Evolutionary conservation across 2,329 filamentous ascomycete genomes (phyloP).

Genomic region (Phyllosticta citriasiana): DNA sequence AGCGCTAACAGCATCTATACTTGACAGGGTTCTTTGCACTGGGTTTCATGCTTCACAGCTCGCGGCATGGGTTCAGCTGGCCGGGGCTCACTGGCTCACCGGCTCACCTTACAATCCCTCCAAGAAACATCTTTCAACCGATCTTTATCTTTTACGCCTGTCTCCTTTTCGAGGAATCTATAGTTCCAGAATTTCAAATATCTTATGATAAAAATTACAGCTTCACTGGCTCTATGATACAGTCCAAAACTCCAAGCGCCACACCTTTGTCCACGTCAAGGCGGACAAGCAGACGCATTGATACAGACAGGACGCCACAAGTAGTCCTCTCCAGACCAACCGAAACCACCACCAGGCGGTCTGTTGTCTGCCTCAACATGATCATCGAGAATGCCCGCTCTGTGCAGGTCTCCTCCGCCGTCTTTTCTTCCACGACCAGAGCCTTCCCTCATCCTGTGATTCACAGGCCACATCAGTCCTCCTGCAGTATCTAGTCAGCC

Average conservation of each 20-base stretch:
- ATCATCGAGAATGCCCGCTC: background rate
- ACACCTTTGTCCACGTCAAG: background rate
- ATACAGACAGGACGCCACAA: constrained; percentile 16
- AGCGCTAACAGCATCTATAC: background rate
- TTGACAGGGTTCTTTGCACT: background rate
- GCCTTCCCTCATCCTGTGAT: background rate
- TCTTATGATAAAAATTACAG: background rate
- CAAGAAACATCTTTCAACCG: background rate
- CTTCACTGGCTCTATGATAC: background rate
- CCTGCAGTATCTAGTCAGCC: constrained; percentile 13
- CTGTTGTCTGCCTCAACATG: background rate
- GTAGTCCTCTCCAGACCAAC: constrained; percentile 2
- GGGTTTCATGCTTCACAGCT: background rate
- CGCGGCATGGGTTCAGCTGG: background rate
- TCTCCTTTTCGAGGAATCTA: background rate
- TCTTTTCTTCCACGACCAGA: background rate
- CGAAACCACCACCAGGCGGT: background rate
- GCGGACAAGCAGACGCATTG: background rate
- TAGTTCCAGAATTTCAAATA: background rate
- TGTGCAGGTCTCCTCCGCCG: background rate
- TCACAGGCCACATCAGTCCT: constrained; percentile 42
- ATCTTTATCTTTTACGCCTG: background rate
- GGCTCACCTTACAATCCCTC: background rate
- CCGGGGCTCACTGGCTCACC: background rate
- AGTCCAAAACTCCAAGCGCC: background rate